Evolutionary conservation across 2,329 filamentous ascomycete genomes (phyloP).

Genomic region (Claviceps humidiphila): DNA sequence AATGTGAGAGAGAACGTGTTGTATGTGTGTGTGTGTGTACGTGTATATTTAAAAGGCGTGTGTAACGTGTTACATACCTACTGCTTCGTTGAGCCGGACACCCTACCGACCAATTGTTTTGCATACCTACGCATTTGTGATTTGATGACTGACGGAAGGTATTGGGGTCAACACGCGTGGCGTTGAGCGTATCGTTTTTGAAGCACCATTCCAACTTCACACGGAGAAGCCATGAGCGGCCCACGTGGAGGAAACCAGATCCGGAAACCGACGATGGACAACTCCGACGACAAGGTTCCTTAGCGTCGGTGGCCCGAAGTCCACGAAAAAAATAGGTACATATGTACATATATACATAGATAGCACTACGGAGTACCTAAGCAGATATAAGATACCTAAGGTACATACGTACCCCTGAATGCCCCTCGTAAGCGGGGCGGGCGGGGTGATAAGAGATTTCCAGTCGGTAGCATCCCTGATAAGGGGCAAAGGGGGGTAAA

Average conservation of each 20-base stretch:
- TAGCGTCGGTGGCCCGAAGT: neutral
- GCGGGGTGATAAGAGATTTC: slow-evolving; percentile 2
- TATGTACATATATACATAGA: no score
- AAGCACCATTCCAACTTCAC: no score
- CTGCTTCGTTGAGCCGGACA: neutral
- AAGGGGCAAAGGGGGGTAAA: neutral
- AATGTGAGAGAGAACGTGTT: no score
- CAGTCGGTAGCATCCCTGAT: neutral
- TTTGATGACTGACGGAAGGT: no score
- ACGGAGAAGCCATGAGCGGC: no score
- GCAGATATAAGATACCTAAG: neutral
- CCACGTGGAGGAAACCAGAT: neutral
- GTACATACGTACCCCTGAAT: neutral
- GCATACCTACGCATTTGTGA: no score
- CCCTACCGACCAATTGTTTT: neutral
- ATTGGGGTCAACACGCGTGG: no score
- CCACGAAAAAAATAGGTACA: no score
- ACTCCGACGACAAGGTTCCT: neutral
- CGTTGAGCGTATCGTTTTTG: no score
- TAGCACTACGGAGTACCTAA: no score
- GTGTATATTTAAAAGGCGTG: neutral
- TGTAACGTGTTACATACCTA: neutral
- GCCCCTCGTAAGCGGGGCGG: neutral
- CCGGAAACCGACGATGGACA: neutral
- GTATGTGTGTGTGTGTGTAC: no score